Conservation (phyloP, 371 early-diverging fungal genomes). For the Rhizopus stolonifer region DNA sequence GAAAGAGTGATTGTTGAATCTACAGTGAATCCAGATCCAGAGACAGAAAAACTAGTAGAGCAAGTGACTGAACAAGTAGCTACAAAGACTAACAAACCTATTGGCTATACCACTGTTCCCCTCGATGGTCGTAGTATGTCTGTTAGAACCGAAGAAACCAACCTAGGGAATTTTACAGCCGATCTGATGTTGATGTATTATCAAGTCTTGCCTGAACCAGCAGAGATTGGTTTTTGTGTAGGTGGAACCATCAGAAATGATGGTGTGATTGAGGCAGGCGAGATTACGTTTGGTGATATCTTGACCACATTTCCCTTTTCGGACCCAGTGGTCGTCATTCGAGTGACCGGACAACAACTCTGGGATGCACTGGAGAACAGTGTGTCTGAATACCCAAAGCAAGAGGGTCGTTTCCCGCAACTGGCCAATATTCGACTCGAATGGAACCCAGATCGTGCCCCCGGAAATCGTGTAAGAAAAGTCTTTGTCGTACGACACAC, state of each 20-base stretch:
- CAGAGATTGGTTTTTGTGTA: conserved; percentile 49
- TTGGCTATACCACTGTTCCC: conserved; percentile 48
- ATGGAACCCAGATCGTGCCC: conserved; percentile 49
- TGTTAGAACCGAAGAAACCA: conserved; percentile 58
- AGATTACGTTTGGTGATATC: conserved; percentile 56
- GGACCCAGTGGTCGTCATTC: conserved; percentile 62
- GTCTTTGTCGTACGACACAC: conserved; percentile 22
- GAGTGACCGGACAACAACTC: conserved; percentile 54
- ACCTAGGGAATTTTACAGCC: conserved; percentile 58
- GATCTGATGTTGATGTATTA: conserved; percentile 61
- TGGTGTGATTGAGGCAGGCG: conserved; percentile 51
- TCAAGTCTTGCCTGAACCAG: conserved; percentile 32
- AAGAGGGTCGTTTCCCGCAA: conserved; percentile 69
- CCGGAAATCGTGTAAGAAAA: conserved; percentile 46
- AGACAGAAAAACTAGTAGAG: conserved; percentile 38
- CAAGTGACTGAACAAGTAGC: conserved; percentile 39
- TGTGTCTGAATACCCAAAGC: conserved; percentile 60
- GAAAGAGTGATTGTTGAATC: conserved; percentile 41
- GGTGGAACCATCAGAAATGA: conserved; percentile 66
- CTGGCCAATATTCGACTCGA: conserved; percentile 57
- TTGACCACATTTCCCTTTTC: conserved; percentile 65
- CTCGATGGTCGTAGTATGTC: conserved; percentile 58
- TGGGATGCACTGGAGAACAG: conserved; percentile 60
- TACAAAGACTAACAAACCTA: conserved; percentile 41
- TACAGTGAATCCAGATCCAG: conserved; percentile 30